Evolutionary conservation across 2,329 filamentous ascomycete genomes (phyloP), one percentile per base, ranked within the genome.

Genomic region (Dothistroma pini): DNA sequence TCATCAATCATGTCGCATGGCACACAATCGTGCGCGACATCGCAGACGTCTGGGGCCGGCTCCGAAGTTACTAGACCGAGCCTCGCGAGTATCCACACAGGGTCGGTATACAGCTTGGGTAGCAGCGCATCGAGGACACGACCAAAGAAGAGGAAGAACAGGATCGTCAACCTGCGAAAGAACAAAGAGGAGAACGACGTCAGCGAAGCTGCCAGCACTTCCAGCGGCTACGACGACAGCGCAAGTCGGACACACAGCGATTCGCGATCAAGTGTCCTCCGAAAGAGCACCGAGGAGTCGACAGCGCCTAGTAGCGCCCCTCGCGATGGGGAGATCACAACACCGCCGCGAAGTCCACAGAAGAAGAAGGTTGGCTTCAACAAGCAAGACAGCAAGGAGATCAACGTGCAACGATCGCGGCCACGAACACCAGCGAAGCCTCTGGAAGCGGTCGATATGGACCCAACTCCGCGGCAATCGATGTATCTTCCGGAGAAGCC

Each of bases 141-240:
- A 63, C 81, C 82, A 22, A 85, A 89, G 57, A 93, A 90, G 78
- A 90, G 90, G 80, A 96, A 93, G 83, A 91, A 86, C 61, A 83
- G 91, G 21, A 87, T 96, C 14, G 89, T 96, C 62, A 91, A 96
- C 70, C 80, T 96, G 14, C 84, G 91, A n/a, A 86, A 83, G 63
- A 80, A 84, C 63, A 84, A 68, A 29, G 58, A 60, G 19, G 64
- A 63, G 4, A 59, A 83, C 69, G 78, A 80, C 4, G 81, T 81
- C 41, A 79, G 79, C 11, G 74, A 75, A 21, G 67, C 66, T 29
- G 69, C 70, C 32, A 71, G 72, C 54, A 64, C 32, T 78, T 80
- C 35, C 78, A 80, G 29, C 68, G 76, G 58, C 78, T 79, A 54
- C 79, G 65, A 68, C 78, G 61, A 67, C 31, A 69, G 69, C n/a